Base-by-base conservation (phyloP, 495 filamentous ascomycete species). In the Penicillium ucsense region DNA sequence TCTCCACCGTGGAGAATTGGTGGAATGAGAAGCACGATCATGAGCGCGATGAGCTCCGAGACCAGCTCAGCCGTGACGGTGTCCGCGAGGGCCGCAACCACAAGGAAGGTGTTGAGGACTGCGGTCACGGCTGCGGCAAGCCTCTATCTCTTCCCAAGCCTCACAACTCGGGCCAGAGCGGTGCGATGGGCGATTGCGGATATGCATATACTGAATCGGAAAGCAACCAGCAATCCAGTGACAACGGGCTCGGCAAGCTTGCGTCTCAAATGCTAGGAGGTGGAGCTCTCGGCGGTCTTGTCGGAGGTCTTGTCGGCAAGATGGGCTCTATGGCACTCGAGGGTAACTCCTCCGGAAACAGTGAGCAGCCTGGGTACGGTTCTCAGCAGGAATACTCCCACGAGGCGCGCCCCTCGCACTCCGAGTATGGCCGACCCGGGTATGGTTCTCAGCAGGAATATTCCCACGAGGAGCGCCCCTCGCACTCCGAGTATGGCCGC, bases 101-200 rank as follows among this genome's bases (percentile, higher is more conserved):
- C 62, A 88, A 85, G 59, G 83, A 87, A 54, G 87, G 86, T 28
- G 82, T 88, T n/a, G 67, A 84, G 11, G 89, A 95, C 54, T 78
- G 74, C 34, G 89, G 89, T 28, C 89, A 94, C 62, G 89, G 89
- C 38, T 92, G 88, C 56, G 84, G 87, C 41, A 83, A 84, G 54
- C 82, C 84, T 8, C 59, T 88, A 4, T 66, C 76, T 27, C 75
- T 85, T 61, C 74, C 75, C 30, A 72, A 65, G 32, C 35, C 28
- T n/a, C 11, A 45, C 8, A 20, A 20, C 20, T 20, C 20, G 20
- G 32, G 43, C 33, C 35, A 36, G 27, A 6, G 29, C 31, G 55
- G 65, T 11, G 51, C 64, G 3, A 46, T 62, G 40, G 64, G 62
- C 37, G 62, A 61, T 31, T 55, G 53, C 11, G 50, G 41, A 20